phyloP scores from a whole-genome alignment of 73 alveolate genomes.

The Symbiodinium natans region DNA sequence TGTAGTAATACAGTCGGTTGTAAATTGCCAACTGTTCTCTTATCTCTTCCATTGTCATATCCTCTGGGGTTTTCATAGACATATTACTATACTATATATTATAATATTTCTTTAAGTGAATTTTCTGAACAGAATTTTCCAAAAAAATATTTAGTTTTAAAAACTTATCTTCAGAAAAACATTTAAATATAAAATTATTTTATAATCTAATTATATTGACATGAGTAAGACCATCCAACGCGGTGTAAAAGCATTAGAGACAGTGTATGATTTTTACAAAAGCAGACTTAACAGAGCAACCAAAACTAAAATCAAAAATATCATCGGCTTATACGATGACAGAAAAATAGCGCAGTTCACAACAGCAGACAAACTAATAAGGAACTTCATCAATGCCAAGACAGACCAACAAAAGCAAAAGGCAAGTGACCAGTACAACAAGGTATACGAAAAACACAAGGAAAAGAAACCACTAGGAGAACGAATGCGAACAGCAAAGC shows the following conservation, averaged over 20 bases:
- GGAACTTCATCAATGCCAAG: background rate
- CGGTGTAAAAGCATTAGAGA: background rate
- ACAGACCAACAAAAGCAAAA: conserved; percentile 13
- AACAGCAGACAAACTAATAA: conserved; percentile 19
- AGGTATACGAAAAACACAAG: background rate
- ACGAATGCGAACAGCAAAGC: background rate
- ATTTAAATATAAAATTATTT: background rate
- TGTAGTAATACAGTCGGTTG: too few species aligned
- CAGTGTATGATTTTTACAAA: background rate
- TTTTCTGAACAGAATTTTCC: background rate
- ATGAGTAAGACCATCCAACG: background rate
- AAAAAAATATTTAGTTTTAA: too few species aligned
- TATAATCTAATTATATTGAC: background rate
- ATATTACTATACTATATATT: background rate
- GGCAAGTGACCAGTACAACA: background rate
- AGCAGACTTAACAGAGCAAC: conserved; percentile 1
- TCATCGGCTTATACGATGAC: background rate
- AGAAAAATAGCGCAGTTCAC: conserved; percentile 34
- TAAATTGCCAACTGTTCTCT: too few species aligned
- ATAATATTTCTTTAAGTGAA: background rate
- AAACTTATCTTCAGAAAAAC: too few species aligned
- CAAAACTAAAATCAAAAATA: background rate
- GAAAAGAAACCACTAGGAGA: background rate
- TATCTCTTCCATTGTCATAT: too few species aligned
- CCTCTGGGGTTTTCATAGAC: too few species aligned